Evolutionary conservation across 2,329 filamentous ascomycete genomes (phyloP), one percentile per base, ranked within the genome.

Genomic region (Pestalotiopsis sp.): DNA sequence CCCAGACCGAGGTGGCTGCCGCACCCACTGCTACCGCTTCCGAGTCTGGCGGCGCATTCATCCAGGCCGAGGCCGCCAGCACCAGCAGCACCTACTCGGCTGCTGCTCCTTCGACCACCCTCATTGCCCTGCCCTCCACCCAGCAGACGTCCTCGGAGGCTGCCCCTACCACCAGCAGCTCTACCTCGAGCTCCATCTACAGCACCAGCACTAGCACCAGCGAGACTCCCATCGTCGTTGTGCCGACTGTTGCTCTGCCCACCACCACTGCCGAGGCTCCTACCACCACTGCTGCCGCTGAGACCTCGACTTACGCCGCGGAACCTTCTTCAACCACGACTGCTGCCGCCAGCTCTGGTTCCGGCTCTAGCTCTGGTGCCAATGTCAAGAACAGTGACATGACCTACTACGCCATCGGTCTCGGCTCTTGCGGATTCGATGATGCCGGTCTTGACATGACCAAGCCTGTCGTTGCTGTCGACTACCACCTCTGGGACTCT

Each of bases 381-480:
- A 82, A 79, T 63, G 75, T 75, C 36, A 78, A 71, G 41, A 73
- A 77, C 0, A 93, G 93, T 70, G 87, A 94, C 64, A 85, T 93
- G 73, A 96, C 93, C 69, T 95, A 89, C 84, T 97, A 93, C 82
- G 81, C 84, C 56, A 83, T 91, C 62, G 93, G 91, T 57, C 77
- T 92, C 9, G 91, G 91, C 69, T 81, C 91, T 25, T 96, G 93
- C 76, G 93, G 92, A 67, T 79, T 78, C 49, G 86, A 89, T 72
- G 90, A 90, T 81, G 77, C 83, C 61, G 89, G 89, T 75, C 77
- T 80, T 71, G 89, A 91, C 75, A 67, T 77, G 27, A 78, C 76
- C 4, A 84, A 90, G 23, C 83, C 87, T 77, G 89, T 94, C 69
- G 89, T 96, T 68, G 93, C 93, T 69, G 83, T 97, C 66, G 88